Conservation (phyloP, 2,329 filamentous ascomycete species). For the Talaromyces sp. region DNA sequence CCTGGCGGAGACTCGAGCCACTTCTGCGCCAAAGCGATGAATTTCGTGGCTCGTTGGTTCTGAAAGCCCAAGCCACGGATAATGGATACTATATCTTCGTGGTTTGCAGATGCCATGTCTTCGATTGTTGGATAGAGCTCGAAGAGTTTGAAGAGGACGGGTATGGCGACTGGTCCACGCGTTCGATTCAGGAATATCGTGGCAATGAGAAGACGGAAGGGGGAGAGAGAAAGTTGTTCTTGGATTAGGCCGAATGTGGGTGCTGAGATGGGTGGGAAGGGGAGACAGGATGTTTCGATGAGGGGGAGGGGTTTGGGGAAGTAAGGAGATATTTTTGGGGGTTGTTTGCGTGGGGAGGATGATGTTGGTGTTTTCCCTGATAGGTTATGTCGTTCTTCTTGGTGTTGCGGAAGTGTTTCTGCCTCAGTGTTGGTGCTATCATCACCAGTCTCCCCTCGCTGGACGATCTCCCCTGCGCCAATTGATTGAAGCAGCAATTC, state of each 20-base stretch:
- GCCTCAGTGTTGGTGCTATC: neutral
- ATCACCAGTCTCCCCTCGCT: neutral
- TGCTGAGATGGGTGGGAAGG: conserved; percentile 65
- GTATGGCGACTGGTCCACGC: conserved; percentile 68
- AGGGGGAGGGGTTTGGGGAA: conserved; percentile 32
- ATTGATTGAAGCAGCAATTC: neutral
- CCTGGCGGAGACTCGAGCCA: conserved; percentile 66
- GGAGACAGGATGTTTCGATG: conserved; percentile 45
- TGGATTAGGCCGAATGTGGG: conserved; percentile 75
- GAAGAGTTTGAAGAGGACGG: conserved; percentile 68
- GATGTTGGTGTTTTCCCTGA: neutral
- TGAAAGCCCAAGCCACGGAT: conserved; percentile 71
- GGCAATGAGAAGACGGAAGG: conserved; percentile 77
- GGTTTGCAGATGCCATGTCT: conserved; percentile 57
- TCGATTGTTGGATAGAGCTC: conserved; percentile 64
- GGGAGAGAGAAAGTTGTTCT: conserved; percentile 69
- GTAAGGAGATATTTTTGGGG: conserved; percentile 41
- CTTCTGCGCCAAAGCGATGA: conserved; percentile 66
- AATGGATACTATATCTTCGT: conserved; percentile 57
- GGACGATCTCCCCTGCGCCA: too few species aligned
- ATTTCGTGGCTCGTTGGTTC: conserved; percentile 61
- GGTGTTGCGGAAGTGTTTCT: neutral
- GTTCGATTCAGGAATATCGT: conserved; percentile 85
- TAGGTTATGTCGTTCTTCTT: neutral
- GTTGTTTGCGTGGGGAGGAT: conserved; percentile 19